Conservation (phyloP, 108 stramenopile species). For the Cyclotella cryptica region DNA sequence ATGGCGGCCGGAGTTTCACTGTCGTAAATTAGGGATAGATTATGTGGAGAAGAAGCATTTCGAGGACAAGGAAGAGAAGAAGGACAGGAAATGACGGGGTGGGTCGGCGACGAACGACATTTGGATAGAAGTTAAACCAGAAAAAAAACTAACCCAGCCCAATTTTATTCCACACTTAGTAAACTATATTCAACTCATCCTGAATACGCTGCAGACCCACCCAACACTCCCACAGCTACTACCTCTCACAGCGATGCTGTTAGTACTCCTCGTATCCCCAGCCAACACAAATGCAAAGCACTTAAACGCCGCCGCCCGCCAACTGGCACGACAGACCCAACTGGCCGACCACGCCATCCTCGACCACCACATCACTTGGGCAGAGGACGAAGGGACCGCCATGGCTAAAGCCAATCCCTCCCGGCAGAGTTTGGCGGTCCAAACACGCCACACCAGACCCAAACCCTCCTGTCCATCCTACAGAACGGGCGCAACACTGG, state of each 20-base stretch:
- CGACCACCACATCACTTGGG: conserved; percentile 3
- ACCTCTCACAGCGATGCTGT: too few species aligned
- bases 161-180: neutral
- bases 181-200: neutral
- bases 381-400: neutral
- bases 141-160: neutral
- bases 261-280: neutral
- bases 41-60: neutral
- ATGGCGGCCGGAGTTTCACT: too few species aligned
- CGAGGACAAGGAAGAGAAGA: neutral
- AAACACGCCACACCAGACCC: neutral
- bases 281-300: neutral
- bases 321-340: neutral
- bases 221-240: neutral
- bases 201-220: conserved; percentile 7
- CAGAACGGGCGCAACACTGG: neutral
- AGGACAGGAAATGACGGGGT: neutral
- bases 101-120: neutral
- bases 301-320: too few species aligned
- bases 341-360: neutral
- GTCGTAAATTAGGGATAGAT: too few species aligned
- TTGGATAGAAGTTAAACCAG: conserved; percentile 7
- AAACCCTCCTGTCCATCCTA: neutral
- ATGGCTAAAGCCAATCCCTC: neutral
- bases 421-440: neutral